Conservation (phyloP, 495 filamentous ascomycete genomes). For the Penicillium samsonianum region DNA sequence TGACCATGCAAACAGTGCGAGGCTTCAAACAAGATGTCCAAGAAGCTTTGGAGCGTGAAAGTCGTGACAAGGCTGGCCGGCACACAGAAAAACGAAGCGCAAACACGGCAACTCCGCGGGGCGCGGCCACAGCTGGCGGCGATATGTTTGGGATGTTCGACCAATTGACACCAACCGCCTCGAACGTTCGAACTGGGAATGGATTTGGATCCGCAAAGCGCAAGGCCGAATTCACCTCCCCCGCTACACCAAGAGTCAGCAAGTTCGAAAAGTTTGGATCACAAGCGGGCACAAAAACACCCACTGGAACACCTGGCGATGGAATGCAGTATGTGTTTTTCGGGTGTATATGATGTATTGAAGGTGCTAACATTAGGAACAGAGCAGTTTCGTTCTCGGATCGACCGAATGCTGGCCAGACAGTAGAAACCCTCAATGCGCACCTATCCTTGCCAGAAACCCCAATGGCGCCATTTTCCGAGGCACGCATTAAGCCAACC, state of each 20-base stretch:
- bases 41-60: slow-evolving; percentile 76
- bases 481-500: slow-evolving; percentile 77
- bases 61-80: slow-evolving; percentile 56
- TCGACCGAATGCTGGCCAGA: slow-evolving; percentile 74
- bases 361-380: slow-evolving; percentile 22
- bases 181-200: slow-evolving; percentile 47
- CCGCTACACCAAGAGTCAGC: slow-evolving; percentile 52
- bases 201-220: slow-evolving; percentile 60
- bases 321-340: slow-evolving; percentile 34
- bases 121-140: slow-evolving; percentile 49
- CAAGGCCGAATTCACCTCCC: slow-evolving; percentile 62
- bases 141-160: slow-evolving; percentile 92
- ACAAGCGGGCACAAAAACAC: slow-evolving; percentile 32
- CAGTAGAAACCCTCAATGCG: slow-evolving; percentile 77
- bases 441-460: slow-evolving; percentile 69
- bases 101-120: slow-evolving; percentile 64
- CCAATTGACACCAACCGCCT: slow-evolving; percentile 71
- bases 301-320: slow-evolving; percentile 28
- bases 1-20: slow-evolving; percentile 66
- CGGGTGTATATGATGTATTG: neutral
- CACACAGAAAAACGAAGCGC: slow-evolving; percentile 62
- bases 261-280: slow-evolving; percentile 42
- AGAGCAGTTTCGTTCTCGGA: slow-evolving; percentile 65
- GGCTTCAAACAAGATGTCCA: slow-evolving; percentile 85
- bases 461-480: slow-evolving; percentile 68